Evolutionary conservation across 306 rosid species (phyloP).

Genomic region (Ormosia emarginata): DNA sequence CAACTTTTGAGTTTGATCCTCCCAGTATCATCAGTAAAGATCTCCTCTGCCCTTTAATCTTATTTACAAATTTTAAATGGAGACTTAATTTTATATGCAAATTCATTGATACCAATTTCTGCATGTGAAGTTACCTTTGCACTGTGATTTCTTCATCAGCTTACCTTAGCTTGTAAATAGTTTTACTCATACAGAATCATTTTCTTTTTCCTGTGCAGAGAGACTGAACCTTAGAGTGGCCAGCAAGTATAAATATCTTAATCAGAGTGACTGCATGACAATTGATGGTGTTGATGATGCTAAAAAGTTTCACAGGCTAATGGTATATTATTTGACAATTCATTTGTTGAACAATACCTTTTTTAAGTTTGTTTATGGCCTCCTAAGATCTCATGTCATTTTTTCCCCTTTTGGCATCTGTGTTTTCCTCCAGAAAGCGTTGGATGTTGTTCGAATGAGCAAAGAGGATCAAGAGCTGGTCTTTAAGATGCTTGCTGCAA

Average conservation of each 20-base stretch:
- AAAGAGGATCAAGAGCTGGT: slow-evolving; percentile 73
- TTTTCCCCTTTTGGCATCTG: not conserved
- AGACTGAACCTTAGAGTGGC: slow-evolving; percentile 67
- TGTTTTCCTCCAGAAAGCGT: slow-evolving; percentile 57
- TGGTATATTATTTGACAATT: slow-evolving; percentile 48
- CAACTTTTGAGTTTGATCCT: not conserved
- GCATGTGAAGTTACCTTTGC: not conserved
- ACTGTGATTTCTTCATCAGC: slow-evolving; percentile 2
- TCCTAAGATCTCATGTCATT: slow-evolving; percentile 8
- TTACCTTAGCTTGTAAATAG: not conserved
- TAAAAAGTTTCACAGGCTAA: slow-evolving; percentile 51
- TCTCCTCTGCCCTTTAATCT: slow-evolving; percentile 8
- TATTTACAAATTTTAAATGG: slow-evolving; percentile 9
- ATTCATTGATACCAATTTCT: not conserved
- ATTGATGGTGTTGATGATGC: slow-evolving; percentile 77
- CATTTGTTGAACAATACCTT: slow-evolving; percentile 23
- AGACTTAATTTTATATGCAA: not conserved
- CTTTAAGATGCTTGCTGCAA: slow-evolving; percentile 68
- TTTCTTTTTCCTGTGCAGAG: slow-evolving; percentile 50
- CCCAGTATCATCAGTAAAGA: not conserved
- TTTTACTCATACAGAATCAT: slow-evolving; percentile 12
- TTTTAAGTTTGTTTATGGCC: slow-evolving; percentile 16
- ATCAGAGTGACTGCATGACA: slow-evolving; percentile 74
- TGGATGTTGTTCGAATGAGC: slow-evolving; percentile 53
- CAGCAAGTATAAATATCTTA: slow-evolving; percentile 81